phyloP scores from a whole-genome alignment of 441 rosid genomes.

The Adansonia madagascariensis region DNA sequence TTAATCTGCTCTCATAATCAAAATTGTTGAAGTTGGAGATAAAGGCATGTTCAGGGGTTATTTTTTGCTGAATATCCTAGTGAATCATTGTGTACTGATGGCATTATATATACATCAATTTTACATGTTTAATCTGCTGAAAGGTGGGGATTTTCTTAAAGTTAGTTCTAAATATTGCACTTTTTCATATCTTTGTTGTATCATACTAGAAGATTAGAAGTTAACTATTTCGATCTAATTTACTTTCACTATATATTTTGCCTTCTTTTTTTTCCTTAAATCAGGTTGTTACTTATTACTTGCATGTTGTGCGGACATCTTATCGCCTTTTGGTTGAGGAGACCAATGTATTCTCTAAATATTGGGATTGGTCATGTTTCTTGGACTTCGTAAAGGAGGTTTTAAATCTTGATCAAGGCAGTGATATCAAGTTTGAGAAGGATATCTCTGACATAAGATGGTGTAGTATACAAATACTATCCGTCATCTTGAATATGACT shows the following conservation, averaged over 20 bases:
- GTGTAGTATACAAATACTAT: conserved; percentile 70
- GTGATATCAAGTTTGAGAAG: conserved; percentile 36
- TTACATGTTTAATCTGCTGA: not conserved
- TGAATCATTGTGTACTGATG: not conserved
- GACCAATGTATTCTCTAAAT: conserved; percentile 68
- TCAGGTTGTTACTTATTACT: conserved; percentile 54
- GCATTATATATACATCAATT: not conserved
- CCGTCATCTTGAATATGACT: conserved; percentile 57
- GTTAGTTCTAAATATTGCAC: not conserved
- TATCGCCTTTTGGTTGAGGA: conserved; percentile 67
- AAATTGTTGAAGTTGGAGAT: not conserved
- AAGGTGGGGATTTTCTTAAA: not conserved
- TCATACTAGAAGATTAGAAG: not conserved
- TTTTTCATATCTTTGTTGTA: not conserved
- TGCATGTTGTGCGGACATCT: conserved; percentile 59
- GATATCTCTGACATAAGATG: conserved; percentile 64
- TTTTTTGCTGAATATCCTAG: not conserved
- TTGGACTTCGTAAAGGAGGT: conserved; percentile 58
- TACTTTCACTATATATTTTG: conserved; percentile 15
- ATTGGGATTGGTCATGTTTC: conserved; percentile 96
- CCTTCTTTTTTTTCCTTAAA: conserved; percentile 14
- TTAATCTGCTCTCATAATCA: not conserved
- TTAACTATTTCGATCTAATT: conserved; percentile 6
- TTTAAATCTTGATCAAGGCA: conserved; percentile 29
- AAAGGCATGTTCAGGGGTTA: not conserved